phyloP scores from a whole-genome alignment of 176 grass and related monocot species.

The Paspalum vaginatum region DNA sequence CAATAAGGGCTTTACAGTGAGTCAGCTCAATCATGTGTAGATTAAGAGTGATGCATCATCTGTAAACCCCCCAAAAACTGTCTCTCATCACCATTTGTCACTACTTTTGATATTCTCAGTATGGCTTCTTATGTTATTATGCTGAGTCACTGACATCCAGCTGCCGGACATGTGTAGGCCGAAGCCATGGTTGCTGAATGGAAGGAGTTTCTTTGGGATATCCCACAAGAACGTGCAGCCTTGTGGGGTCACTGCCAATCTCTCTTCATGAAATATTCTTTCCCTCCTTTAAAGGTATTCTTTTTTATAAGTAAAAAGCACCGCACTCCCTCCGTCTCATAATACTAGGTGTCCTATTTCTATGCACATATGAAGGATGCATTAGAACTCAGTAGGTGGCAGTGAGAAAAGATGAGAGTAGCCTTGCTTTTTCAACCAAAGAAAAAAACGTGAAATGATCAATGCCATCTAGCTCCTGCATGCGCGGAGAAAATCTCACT shows the following conservation, averaged over 20 bases:
- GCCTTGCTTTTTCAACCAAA: neutral
- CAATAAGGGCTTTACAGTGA: neutral
- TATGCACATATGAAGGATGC: neutral
- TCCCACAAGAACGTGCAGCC: conserved; percentile 92
- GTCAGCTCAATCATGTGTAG: neutral
- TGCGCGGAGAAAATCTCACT: neutral
- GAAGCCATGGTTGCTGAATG: conserved; percentile 98
- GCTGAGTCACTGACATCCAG: neutral
- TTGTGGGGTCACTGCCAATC: conserved; percentile 95
- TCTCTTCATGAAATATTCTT: conserved; percentile 83
- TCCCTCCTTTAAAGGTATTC: conserved; percentile 71
- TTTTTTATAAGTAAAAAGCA: conserved; percentile 33
- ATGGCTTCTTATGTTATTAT: conserved; percentile 17
- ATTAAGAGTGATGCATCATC: no score
- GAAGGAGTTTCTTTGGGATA: conserved; percentile 99
- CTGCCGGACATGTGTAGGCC: conserved; percentile 55
- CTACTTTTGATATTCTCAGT: conserved; percentile 21
- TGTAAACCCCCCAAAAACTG: neutral
- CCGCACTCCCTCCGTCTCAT: neutral
- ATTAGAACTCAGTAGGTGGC: neutral
- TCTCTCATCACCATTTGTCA: neutral
- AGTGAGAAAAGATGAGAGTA: neutral
- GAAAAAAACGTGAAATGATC: neutral
- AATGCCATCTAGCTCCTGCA: neutral
- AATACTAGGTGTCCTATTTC: neutral